phyloP scores from a whole-genome alignment of 257 asterid genomes.

The Solanum phureja region DNA sequence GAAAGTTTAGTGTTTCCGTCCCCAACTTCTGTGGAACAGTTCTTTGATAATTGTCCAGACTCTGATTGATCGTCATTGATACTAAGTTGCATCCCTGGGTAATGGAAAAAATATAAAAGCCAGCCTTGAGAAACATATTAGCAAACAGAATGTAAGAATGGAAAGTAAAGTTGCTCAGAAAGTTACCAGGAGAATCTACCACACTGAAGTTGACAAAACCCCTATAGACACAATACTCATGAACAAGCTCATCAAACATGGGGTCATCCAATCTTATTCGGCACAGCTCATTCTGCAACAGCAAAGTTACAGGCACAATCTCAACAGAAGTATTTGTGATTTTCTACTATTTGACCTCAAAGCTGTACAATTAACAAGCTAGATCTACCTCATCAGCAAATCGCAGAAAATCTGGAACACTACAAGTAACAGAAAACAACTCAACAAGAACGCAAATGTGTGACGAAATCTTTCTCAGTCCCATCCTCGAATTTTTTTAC shows the following conservation, averaged over 20 bases:
- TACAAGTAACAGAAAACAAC: background rate
- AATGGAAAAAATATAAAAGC: constrained; percentile 1
- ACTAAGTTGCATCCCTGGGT: constrained; percentile 30
- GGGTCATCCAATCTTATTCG: constrained; percentile 68
- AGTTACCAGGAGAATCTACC: constrained; percentile 31
- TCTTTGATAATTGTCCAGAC: constrained; percentile 36
- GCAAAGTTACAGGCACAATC: constrained; percentile 5
- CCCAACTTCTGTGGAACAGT: constrained; percentile 23
- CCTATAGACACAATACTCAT: constrained; percentile 85
- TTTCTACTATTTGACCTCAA: background rate
- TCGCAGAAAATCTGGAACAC: background rate
- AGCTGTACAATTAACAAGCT: background rate
- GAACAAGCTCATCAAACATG: constrained; percentile 84
- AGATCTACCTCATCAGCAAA: background rate
- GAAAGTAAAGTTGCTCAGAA: background rate
- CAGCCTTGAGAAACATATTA: background rate
- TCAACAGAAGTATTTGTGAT: background rate
- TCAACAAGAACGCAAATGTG: background rate
- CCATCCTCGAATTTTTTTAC: background rate
- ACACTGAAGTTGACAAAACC: constrained; percentile 62
- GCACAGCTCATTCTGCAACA: constrained; percentile 84
- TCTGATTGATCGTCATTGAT: constrained; percentile 31
- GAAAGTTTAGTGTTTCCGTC: constrained; percentile 15
- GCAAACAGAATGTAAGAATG: background rate
- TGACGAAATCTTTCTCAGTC: background rate